These are phyloP conservation scores for Gossypium gossypioides DNA, from an alignment of 441 rosid genomes.

Conservation along the genomic window DNA sequence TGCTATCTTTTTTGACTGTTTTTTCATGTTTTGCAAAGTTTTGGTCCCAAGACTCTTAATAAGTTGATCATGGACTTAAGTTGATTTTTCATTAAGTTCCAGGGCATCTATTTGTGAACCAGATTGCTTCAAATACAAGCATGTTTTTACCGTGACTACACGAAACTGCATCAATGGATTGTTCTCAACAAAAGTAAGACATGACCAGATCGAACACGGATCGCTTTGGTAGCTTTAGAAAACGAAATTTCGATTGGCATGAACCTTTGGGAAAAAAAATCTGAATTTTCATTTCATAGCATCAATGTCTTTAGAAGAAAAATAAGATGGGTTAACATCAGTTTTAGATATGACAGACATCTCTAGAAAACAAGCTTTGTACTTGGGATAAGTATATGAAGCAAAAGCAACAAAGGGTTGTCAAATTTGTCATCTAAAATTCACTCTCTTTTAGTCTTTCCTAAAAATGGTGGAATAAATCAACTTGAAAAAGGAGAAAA, in stretches of 20 bases:
- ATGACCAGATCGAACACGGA: background rate
- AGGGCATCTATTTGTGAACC: background rate
- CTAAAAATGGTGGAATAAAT: background rate
- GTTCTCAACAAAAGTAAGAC: background rate
- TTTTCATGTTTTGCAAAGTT: background rate
- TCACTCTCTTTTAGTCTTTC: background rate
- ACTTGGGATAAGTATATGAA: background rate
- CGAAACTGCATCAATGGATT: background rate
- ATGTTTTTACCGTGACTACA: background rate
- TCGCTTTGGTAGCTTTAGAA: background rate
- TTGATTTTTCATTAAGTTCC: background rate
- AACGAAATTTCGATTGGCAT: background rate
- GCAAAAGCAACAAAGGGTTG: conserved; percentile 1
- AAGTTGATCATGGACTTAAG: background rate
- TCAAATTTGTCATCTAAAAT: background rate
- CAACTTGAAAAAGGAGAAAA: background rate
- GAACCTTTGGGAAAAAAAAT: background rate
- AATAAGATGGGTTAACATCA: background rate
- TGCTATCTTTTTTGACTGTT: background rate
- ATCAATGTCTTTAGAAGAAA: background rate
- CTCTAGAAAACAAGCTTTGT: background rate
- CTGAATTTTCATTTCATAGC: background rate
- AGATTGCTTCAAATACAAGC: background rate
- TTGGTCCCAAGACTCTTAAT: background rate
- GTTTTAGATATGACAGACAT: background rate